Base-by-base conservation (phyloP, 495 filamentous ascomycete species). In the Aspergillus indologenus region DNA sequence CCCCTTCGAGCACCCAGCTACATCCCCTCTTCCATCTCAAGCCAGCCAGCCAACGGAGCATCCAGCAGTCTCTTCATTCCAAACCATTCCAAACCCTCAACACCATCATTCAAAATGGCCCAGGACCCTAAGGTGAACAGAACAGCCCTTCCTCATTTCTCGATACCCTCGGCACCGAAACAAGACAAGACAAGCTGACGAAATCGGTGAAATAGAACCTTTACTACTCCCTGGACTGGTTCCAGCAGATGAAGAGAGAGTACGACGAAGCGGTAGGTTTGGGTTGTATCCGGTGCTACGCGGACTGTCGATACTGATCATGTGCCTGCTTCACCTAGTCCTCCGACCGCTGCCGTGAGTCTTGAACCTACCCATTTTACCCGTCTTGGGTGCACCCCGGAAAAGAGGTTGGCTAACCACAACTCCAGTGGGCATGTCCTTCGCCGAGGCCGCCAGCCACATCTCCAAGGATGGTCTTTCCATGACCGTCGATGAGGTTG, bases 331-430 rank as follows among this genome's bases (percentile, higher is more conserved):
- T 50, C 7, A 24, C 15, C 9, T 31, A 51, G 48, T 29, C 48
- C 48, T 5, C 9, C 24, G 48, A 51, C 24, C 48, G 23, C 23
- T 51, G 48, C 48, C 24, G 48, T 50, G 47, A 50, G 47, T 50
- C n/a, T n/a, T n/a, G n/a, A n/a, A n/a, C n/a, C n/a, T n/a, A n/a
- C n/a, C n/a, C n/a, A n/a, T n/a, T n/a, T n/a, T n/a, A n/a, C n/a
- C n/a, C n/a, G n/a, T n/a, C n/a, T n/a, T n/a, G n/a, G n/a, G n/a
- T n/a, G n/a, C n/a, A n/a, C n/a, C n/a, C n/a, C n/a, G n/a, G n/a
- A n/a, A n/a, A n/a, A n/a, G n/a, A n/a, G n/a, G n/a, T n/a, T n/a
- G n/a, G n/a, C n/a, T n/a, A n/a, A n/a, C n/a, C n/a, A n/a, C n/a
- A n/a, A n/a, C n/a, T n/a, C n/a, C 21, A 50, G 47, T 22, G 15